Evolutionary conservation across 202 grass and related monocot genomes (phyloP), one percentile per base, ranked within the genome.

Genomic region (Carex arenaria): DNA sequence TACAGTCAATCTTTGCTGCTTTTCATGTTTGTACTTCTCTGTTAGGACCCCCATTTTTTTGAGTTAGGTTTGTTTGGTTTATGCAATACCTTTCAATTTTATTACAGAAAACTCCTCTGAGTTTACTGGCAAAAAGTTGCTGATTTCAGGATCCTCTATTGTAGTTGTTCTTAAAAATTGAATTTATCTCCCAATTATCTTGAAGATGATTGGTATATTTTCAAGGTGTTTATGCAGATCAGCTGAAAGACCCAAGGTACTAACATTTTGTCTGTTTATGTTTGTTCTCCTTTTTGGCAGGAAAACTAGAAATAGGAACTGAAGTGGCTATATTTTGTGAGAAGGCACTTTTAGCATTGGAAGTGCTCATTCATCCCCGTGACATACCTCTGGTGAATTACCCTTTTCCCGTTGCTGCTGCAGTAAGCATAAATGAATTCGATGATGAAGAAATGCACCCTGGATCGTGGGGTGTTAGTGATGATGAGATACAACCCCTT

Each of bases 331-430:
- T 75, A 36, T 93, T 93, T 80, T 98, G 89, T 87, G 89, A 79
- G 18, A 74, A 23, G 88, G 90, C 89, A 84, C 83, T 94, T 64
- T 60, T 93, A 54, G 78, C 90, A 22, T 89, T 98, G 87, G 92
- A 98, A 88, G 87, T 92, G 70, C 96, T 98, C 73, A 88, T 82
- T 1, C 96, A 98, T 81, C 93, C 95, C 61, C 91, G 89, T 52
- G 88, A 91, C 34, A 89, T 93, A 40, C 85, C 91, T 45, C 73
- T 95, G 60, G 85, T 54, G 32, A 79, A 78, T 76, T 89, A 20
- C 43, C 74, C 82, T 66, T 43, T 80, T 69, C 51, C 85, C 82
- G 78, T 70, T 38, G 56, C 82, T 69, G 64, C 86, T 2, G 40
- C 67, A 64, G 63, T 72, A 79, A 74, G 80, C 54, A 85, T 83